These are phyloP conservation scores for Globisporangium spinosum DNA, from an alignment of 352 stramenopile species.

Conservation along the genomic window DNA sequence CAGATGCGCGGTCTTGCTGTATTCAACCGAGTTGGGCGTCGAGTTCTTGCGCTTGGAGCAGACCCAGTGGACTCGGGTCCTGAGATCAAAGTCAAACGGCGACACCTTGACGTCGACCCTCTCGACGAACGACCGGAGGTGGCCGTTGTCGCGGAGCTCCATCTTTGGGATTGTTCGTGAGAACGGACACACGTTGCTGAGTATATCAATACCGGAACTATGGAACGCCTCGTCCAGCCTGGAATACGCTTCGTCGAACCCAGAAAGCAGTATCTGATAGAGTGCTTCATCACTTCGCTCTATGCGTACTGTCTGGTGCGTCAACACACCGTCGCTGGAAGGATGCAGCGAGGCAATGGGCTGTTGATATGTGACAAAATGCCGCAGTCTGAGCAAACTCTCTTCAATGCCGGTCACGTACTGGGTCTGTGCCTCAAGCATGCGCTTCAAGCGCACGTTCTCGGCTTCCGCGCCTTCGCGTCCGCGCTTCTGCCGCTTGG, in stretches of 20 bases:
- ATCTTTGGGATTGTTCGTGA: not conserved
- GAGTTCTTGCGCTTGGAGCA: slow-evolving; percentile 5
- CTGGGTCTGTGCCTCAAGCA: not conserved
- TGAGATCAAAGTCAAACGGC: slow-evolving; percentile 6
- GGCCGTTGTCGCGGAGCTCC: not conserved
- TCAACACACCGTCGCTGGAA: not conserved
- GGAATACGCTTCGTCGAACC: not conserved
- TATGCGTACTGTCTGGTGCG: not conserved
- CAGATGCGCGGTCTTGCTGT: not conserved
- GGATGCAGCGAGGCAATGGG: not conserved
- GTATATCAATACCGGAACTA: not conserved
- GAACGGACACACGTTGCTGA: not conserved
- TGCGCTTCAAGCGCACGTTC: slow-evolving; percentile 1
- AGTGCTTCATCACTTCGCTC: slow-evolving; percentile 1
- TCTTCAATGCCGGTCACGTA: slow-evolving; percentile 3
- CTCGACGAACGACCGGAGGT: slow-evolving; percentile 3
- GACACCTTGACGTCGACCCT: not conserved
- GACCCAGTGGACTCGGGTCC: not conserved
- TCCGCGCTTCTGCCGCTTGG: not conserved
- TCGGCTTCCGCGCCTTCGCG: not conserved
- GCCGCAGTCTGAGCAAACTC: not conserved
- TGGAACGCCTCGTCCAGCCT: not conserved
- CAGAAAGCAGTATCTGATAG: not conserved
- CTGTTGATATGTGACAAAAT: not conserved
- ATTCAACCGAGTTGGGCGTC: not conserved